Conservation (phyloP, 352 stramenopile species). For the Phytophthora cactorum region DNA sequence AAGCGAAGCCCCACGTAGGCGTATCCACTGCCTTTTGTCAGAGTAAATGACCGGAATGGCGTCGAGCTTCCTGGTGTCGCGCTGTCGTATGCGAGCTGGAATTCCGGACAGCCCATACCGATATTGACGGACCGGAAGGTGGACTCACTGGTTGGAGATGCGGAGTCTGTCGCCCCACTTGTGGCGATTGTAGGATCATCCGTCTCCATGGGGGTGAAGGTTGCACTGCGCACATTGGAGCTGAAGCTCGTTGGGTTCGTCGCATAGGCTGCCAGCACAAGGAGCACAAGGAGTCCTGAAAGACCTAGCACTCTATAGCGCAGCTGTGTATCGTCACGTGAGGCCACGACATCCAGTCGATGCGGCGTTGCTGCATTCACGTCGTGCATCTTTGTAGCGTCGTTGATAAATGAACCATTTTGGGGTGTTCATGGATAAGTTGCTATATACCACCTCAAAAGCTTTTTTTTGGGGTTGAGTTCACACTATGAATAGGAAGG, state of each 20-base stretch:
- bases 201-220: conserved; percentile 10
- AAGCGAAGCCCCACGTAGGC: conserved; percentile 58
- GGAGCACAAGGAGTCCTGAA: conserved; percentile 3
- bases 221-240: background rate
- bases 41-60: conserved; percentile 50
- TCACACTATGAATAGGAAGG: conserved; percentile 2
- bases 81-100: conserved; percentile 46
- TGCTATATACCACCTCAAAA: background rate
- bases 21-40: conserved; percentile 59
- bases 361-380: background rate
- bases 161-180: background rate
- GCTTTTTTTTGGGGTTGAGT: background rate
- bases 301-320: background rate
- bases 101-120: conserved; percentile 56
- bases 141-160: background rate
- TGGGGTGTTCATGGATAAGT: background rate
- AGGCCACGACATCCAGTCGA: background rate
- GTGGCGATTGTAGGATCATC: background rate
- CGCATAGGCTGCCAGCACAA: conserved; percentile 3
- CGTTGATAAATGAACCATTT: background rate
- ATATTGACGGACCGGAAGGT: conserved; percentile 27
- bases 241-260: conserved; percentile 8
- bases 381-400: background rate
- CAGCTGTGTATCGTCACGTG: background rate
- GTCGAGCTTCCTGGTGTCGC: conserved; percentile 31